A percentile compares a stretch with the other conserved stretches of the same genome.
Evolutionary conservation across 805 yeast genomes (phyloP).

Genomic region (Candida incommunis): DNA sequence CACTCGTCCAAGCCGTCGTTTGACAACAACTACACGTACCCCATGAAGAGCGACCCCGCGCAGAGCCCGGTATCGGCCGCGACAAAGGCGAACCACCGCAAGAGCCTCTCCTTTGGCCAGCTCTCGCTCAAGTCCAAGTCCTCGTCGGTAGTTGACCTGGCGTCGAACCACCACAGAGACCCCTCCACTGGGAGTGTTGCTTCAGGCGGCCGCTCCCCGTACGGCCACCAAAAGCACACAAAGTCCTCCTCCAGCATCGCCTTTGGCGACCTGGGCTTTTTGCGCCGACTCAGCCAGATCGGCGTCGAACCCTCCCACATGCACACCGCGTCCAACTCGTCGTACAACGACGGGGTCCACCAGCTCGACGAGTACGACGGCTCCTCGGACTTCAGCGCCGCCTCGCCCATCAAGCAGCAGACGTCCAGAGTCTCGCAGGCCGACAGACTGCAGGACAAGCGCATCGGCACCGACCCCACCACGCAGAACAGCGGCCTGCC

Average conservation of each 20-base stretch:
- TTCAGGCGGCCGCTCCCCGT: not conserved
- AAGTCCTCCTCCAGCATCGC: conserved; percentile 8
- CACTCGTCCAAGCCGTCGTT: not conserved
- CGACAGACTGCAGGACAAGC: conserved; percentile 6
- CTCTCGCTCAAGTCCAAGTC: not conserved
- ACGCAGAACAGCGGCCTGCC: conserved; percentile 2
- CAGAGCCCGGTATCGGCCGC: not conserved
- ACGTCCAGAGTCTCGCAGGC: conserved; percentile 7
- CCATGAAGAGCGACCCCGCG: not conserved
- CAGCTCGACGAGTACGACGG: conserved; percentile 3
- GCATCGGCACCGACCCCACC: conserved; percentile 6
- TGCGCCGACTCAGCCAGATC: not conserved
- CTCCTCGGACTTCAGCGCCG: not conserved
- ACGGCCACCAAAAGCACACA: conserved; percentile 6
- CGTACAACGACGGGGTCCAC: conserved; percentile 1
- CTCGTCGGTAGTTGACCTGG: not conserved
- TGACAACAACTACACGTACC: not conserved
- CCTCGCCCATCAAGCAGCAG: conserved; percentile 9
- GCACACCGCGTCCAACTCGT: not conserved
- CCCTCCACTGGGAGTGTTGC: not conserved
- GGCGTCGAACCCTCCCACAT: conserved; percentile 1
- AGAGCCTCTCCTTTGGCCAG: not conserved
- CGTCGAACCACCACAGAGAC: not conserved
- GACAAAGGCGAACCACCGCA: not conserved
- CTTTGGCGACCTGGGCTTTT: not conserved